Evolutionary conservation across 345 rosid species (phyloP).

Genomic region (Pseudoturritis turrita): DNA sequence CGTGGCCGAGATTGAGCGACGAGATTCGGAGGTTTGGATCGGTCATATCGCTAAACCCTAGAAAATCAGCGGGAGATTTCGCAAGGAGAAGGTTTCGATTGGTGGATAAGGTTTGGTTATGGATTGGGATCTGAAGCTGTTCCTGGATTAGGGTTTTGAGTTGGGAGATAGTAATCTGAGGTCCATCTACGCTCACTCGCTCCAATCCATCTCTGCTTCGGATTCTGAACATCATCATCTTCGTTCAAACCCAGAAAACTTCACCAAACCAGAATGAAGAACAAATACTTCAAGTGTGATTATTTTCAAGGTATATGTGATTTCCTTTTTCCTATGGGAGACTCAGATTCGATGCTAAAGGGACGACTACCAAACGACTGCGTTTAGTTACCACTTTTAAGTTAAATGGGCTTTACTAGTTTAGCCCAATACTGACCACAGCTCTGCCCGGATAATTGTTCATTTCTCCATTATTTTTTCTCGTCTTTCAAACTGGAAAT

Average conservation of each 20-base stretch:
- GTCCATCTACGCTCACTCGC: conserved; percentile 56
- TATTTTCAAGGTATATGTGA: no score
- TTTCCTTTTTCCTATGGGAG: no score
- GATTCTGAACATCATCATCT: conserved; percentile 81
- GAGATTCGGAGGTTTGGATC: conserved; percentile 51
- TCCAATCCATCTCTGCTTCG: conserved; percentile 96
- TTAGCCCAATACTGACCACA: no score
- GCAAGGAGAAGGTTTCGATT: conserved; percentile 70
- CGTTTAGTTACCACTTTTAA: no score
- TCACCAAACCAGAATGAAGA: no score
- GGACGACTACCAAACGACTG: no score
- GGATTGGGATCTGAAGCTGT: conserved; percentile 77
- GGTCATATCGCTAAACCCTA: conserved; percentile 60
- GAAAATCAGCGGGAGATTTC: conserved; percentile 53
- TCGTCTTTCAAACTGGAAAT: no score
- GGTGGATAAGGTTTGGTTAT: conserved; percentile 72
- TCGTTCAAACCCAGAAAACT: background rate
- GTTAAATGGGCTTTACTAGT: no score
- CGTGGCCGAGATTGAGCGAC: conserved; percentile 59
- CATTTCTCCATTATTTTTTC: no score
- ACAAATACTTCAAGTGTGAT: no score
- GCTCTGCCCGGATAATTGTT: no score
- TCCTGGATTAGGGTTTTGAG: conserved; percentile 71
- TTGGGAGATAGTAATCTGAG: conserved; percentile 48
- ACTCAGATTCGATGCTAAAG: no score